Percentiles rank a stretch among this genome's conserved stretches.
Evolutionary conservation across 1,284 basidiomycete species (phyloP).

Genomic region (Austroboletus niveus): DNA sequence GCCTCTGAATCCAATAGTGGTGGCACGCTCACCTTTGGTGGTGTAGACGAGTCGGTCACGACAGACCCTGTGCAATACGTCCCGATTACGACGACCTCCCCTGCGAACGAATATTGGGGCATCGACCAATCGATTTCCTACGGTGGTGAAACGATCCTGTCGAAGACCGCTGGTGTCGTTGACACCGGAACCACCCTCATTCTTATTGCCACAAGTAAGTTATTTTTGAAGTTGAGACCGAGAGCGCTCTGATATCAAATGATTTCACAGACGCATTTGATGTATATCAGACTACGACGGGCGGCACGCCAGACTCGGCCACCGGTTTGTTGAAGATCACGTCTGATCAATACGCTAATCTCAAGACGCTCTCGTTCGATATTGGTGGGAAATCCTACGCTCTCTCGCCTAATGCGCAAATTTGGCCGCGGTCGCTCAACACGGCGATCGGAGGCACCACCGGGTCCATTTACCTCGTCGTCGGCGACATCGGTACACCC

Average conservation of each 20-base stretch:
- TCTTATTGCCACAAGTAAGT: constrained; percentile 37
- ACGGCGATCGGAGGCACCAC: constrained; percentile 38
- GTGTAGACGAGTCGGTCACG: constrained; percentile 41
- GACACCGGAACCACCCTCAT: constrained; percentile 61
- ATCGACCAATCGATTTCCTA: constrained; percentile 52
- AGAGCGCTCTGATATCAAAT: too few species aligned
- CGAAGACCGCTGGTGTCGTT: constrained; percentile 47
- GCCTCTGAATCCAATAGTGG: constrained; percentile 28
- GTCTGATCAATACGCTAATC: constrained; percentile 36
- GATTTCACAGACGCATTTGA: constrained; percentile 43
- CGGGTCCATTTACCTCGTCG: constrained; percentile 45
- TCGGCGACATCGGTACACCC: constrained; percentile 35
- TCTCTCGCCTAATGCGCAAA: constrained; percentile 51
- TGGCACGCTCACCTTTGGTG: constrained; percentile 52
- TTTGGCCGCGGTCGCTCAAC: constrained; percentile 52
- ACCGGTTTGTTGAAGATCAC: constrained; percentile 45
- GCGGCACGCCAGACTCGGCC: constrained; percentile 44
- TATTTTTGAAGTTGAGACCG: too few species aligned
- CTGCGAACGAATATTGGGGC: constrained; percentile 52
- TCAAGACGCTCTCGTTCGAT: constrained; percentile 43
- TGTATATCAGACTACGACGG: constrained; percentile 50
- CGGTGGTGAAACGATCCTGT: constrained; percentile 39
- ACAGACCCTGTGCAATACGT: constrained; percentile 44
- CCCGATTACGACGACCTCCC: constrained; percentile 48
- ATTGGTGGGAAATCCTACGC: constrained; percentile 38